Base-by-base conservation (phyloP, 305 asterid genomes). In the Fraxinus angustifolia region DNA sequence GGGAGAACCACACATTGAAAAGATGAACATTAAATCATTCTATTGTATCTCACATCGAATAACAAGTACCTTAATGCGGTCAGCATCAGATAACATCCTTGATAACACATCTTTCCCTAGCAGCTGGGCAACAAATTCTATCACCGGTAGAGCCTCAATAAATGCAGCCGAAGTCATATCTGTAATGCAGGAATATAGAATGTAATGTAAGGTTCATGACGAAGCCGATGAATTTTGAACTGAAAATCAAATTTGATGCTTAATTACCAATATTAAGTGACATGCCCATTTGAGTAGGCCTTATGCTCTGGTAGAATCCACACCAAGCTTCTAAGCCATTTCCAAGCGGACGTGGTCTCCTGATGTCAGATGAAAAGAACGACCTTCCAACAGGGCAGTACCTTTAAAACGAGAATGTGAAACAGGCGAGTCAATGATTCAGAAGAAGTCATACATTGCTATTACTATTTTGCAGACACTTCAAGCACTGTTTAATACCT, bases 161-260 rank as follows among this genome's bases (percentile, higher is more conserved):
- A 94, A 94, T 85, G 98, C 98, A 86, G 98, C 98, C 1, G 99
- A 89, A 56, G 99, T 97, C 98, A 96, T 96, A 88, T 96, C 99
- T 95, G 85, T 14, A 71, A 73, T 53, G 33, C 26, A 26, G 14
- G 50, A 79, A 82, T 56, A 73, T n/a, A 65, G 74, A 68, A 65
- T 75, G n/a, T 81, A 21, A 33, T 48, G 79, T 16, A 60, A 80
- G 38, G 56, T 65, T 76, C 8, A 8, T 17, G 14, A 10, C 21
- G 23, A 31, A 71, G 6, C 11, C 1, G 28, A 71, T 71, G 42
- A 31, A 76, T 8, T 75, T 35, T 28, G 45, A 26, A 31, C 14
- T 16, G 21, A 19, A 53, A 33, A 12, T 19, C 8, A 31, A 75
- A 8, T 58, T 50, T 45, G 30, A 33, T 70, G 45, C 33, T 78